Evolutionary conservation across 2,329 filamentous ascomycete genomes (phyloP), one percentile per base, ranked within the genome.

Genomic region (Aspergillus pseudotamarii): DNA sequence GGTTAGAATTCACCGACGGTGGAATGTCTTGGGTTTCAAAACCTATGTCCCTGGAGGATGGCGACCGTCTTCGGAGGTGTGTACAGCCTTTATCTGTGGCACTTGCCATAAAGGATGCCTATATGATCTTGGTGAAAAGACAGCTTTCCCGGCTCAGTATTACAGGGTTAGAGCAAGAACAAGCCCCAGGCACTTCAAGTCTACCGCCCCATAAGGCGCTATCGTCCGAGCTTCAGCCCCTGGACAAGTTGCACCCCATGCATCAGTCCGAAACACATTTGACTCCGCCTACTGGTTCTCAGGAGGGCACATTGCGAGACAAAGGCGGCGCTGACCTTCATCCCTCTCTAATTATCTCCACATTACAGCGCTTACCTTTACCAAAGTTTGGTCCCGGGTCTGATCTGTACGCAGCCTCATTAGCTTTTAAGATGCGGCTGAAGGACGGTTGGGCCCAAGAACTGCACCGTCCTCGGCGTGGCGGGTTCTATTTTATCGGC

Each of bases 51-150:
- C 63, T 70, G 3, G 73, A 76, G 41, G 64, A 72, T n/a, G 75
- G 75, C 16, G 74, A 76, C 54, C 63, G 67, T 19, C 60, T 78
- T 23, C 66, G 68, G 34, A 71, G 63, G 48, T 75, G 69, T 30
- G 71, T 75, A 66, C 71, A 68, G 53, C 76, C 76, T n/a, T 26
- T 73, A 30, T 69, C 69, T 55, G 71, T 78, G 60, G 69, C 71
- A 21, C 70, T 74, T 60, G 76, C 75, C 32, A 70, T 75, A 53
- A 71, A 66, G 56, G 75, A 78, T 66, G 75, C 75, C n/a, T 76
- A 69, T 62, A 53, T 68, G 46, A 63, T 76, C 12, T 60, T 78
- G 14, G 66, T 73, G 45, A 66, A 62, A 59, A 72, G 71, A 38
- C 70, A 78, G 58, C 19, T 75, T 19, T 64, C 69, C 11, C 71